Evolutionary conservation across 2,329 filamentous ascomycete genomes (phyloP).

Genomic region (Calonectria pteridis): DNA sequence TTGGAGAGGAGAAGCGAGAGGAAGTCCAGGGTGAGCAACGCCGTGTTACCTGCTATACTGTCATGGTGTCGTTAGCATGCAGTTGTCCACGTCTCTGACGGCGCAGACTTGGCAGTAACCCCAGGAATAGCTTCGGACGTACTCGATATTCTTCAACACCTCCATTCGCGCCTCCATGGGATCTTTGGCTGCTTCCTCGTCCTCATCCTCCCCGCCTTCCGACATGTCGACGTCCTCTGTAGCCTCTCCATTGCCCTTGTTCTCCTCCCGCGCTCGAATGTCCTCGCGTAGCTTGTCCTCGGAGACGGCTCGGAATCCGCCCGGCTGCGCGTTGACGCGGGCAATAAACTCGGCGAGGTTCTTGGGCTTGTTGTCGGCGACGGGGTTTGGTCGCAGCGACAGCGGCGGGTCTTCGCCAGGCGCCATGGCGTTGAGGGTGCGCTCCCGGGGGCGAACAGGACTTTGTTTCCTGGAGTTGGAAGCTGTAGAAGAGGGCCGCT

Average conservation of each 20-base stretch:
- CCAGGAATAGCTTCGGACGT: slow-evolving; percentile 38
- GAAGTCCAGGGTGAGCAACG: slow-evolving; percentile 82
- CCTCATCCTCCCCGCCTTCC: slow-evolving; percentile 57
- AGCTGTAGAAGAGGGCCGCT: slow-evolving; percentile 2
- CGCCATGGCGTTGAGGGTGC: slow-evolving; percentile 45
- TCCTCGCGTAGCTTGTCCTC: slow-evolving; percentile 80
- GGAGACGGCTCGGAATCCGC: slow-evolving; percentile 84
- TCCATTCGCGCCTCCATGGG: slow-evolving; percentile 66
- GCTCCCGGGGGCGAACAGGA: background rate
- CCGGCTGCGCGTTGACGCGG: slow-evolving; percentile 82
- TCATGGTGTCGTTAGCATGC: slow-evolving; percentile 15
- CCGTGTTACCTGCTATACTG: slow-evolving; percentile 63
- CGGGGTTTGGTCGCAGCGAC: slow-evolving; percentile 59
- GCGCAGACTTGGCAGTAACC: background rate
- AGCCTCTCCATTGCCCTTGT: slow-evolving; percentile 59
- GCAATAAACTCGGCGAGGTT: slow-evolving; percentile 80
- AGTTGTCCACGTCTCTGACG: background rate
- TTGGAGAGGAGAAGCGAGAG: slow-evolving; percentile 88
- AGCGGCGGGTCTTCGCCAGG: slow-evolving; percentile 51
- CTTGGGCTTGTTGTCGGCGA: slow-evolving; percentile 67
- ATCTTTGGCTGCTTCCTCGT: slow-evolving; percentile 58
- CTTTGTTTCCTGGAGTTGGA: background rate
- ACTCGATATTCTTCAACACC: slow-evolving; percentile 71
- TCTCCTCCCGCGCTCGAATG: slow-evolving; percentile 61
- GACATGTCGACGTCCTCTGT: slow-evolving; percentile 60